Percentiles rank a stretch among this genome's conserved stretches.
phyloP scores from a whole-genome alignment of 495 filamentous ascomycete genomes.

The Patellaria atrata region DNA sequence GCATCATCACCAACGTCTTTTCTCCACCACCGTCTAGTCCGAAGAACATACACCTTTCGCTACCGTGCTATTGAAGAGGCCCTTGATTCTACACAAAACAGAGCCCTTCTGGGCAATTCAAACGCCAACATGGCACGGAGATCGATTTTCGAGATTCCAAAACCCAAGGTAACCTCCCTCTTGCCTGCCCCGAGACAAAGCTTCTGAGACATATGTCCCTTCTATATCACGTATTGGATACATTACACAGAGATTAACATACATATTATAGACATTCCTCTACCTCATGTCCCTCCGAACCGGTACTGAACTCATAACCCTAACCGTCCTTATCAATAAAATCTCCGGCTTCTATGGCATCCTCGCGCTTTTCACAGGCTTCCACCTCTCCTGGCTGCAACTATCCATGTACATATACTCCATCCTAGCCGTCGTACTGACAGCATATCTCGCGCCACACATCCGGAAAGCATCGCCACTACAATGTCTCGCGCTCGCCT shows the following conservation, averaged over 20 bases:
- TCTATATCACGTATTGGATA: neutral
- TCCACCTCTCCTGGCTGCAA: slow-evolving; percentile 25
- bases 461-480: slow-evolving; percentile 22
- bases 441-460: slow-evolving; percentile 49
- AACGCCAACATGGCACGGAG: slow-evolving; percentile 5
- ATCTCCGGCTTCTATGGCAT: slow-evolving; percentile 76
- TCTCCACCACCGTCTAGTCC: no score
- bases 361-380: slow-evolving; percentile 49
- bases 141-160: slow-evolving; percentile 15
- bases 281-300: slow-evolving; percentile 73
- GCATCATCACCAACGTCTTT: no score
- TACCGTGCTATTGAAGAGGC: no score
- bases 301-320: slow-evolving; percentile 64
- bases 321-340: slow-evolving; percentile 76
- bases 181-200: neutral
- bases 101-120: no score
- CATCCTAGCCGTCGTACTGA: slow-evolving; percentile 46
- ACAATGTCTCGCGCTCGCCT: slow-evolving; percentile 31
- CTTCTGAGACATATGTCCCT: neutral
- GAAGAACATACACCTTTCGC: no score
- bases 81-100: no score
- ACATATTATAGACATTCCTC: slow-evolving; percentile 50
- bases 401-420: slow-evolving; percentile 61
- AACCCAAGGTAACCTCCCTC: slow-evolving; percentile 13
- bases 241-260: slow-evolving; percentile 8